Conservation (phyloP, 176 grass and related monocot genomes). For the Paspalum vaginatum region DNA sequence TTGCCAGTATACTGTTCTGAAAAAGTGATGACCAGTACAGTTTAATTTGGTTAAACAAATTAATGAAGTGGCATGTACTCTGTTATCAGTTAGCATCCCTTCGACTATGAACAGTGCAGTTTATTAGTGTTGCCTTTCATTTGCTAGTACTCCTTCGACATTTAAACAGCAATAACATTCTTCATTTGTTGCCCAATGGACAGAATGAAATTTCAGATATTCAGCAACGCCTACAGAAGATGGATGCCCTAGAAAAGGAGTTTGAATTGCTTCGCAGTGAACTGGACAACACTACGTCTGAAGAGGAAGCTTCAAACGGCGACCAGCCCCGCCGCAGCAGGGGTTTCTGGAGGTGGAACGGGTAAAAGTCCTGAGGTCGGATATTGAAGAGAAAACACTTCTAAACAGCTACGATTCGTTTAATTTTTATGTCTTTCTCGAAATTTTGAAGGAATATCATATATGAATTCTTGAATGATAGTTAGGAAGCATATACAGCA, state of each 20-base stretch:
- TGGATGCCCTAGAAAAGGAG: slow-evolving; percentile 50
- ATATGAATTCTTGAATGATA: neutral
- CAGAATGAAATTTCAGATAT: slow-evolving; percentile 52
- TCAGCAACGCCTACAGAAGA: slow-evolving; percentile 46
- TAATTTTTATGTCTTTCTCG: neutral
- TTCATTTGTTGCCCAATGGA: neutral
- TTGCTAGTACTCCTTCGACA: neutral
- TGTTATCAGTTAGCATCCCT: neutral
- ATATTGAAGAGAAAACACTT: neutral
- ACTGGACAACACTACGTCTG: neutral
- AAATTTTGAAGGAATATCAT: neutral
- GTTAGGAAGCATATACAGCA: neutral
- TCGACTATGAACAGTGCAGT: neutral
- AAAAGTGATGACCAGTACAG: neutral
- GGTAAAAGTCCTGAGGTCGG: neutral
- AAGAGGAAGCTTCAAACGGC: slow-evolving; percentile 15
- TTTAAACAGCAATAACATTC: neutral
- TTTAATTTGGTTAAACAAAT: neutral
- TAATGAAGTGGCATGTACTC: neutral
- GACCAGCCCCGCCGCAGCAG: neutral
- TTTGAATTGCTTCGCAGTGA: slow-evolving; percentile 34
- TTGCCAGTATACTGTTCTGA: neutral
- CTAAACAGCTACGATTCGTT: neutral
- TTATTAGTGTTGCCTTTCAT: neutral
- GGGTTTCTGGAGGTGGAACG: slow-evolving; percentile 57